Evolutionary conservation across 495 filamentous ascomycete species (phyloP).

Genomic region (Cetradonia linearis): DNA sequence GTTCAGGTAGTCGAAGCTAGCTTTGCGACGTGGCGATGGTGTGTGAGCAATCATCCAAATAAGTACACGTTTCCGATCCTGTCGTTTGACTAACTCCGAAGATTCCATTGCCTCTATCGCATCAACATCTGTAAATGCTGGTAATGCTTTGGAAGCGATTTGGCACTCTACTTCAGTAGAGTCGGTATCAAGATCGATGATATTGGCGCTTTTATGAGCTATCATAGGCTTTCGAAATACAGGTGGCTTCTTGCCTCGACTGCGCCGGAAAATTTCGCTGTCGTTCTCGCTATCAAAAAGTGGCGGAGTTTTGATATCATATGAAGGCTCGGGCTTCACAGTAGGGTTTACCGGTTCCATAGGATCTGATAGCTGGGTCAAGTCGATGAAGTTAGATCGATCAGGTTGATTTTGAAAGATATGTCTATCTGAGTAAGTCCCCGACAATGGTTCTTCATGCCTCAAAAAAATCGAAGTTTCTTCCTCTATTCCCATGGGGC

Average conservation of each 20-base stretch:
- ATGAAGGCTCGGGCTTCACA: background rate
- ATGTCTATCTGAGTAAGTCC: background rate
- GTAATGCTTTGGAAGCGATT: constrained; percentile 16
- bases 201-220: background rate
- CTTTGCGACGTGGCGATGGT: background rate
- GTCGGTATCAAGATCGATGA: constrained; percentile 20
- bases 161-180: background rate
- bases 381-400: constrained; percentile 17
- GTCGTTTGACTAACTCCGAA: constrained; percentile 25
- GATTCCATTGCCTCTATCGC: constrained; percentile 23
- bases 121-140: constrained; percentile 26
- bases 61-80: constrained; percentile 31
- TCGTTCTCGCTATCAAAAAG: constrained; percentile 14
- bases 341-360: background rate
- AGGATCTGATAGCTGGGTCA: constrained; percentile 23
- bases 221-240: constrained; percentile 16
- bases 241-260: constrained; percentile 15
- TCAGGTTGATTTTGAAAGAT: background rate
- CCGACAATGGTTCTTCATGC: constrained; percentile 4
- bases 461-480: background rate
- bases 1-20: constrained; percentile 1
- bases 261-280: constrained; percentile 18
- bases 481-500: background rate
- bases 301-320: constrained; percentile 15
- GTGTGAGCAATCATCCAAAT: constrained; percentile 21